phyloP scores from a whole-genome alignment of 2,329 filamentous ascomycete genomes.

The Periconia digitata region DNA sequence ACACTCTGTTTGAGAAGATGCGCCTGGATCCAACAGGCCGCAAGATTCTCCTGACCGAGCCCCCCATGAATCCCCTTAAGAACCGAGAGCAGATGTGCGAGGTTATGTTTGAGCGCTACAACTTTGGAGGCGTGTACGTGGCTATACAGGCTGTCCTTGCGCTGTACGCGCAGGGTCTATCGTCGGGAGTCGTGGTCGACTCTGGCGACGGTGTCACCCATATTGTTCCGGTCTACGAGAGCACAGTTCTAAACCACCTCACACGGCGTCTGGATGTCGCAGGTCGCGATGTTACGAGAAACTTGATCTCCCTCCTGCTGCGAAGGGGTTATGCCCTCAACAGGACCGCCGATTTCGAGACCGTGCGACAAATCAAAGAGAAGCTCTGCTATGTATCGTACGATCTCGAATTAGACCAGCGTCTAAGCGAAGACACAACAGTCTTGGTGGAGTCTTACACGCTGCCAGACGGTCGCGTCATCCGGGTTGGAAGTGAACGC shows the following conservation, averaged over 20 bases:
- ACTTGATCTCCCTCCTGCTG: conserved; percentile 91
- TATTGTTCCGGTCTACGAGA: conserved; percentile 98
- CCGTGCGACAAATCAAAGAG: conserved; percentile 97
- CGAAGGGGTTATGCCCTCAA: conserved; percentile 95
- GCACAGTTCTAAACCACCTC: conserved; percentile 94
- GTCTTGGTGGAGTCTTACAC: conserved; percentile 98
- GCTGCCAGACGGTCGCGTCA: conserved; percentile 91
- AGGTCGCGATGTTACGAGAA: conserved; percentile 95
- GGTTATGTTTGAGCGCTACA: conserved; percentile 98
- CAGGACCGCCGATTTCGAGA: conserved; percentile 98
- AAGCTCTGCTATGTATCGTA: conserved; percentile 99
- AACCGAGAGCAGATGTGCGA: conserved; percentile 98
- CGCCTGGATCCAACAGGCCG: conserved; percentile 84
- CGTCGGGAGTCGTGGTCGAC: conserved; percentile 92
- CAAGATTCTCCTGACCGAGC: conserved; percentile 97
- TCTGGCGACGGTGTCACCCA: conserved; percentile 98
- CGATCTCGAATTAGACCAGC: conserved; percentile 94
- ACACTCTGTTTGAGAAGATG: conserved; percentile 98
- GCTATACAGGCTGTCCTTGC: conserved; percentile 96
- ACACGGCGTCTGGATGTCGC: conserved; percentile 93
- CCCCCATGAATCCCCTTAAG: conserved; percentile 94
- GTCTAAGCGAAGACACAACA: conserved; percentile 94
- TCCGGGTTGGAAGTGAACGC: conserved; percentile 92
- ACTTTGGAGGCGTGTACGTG: conserved; percentile 95
- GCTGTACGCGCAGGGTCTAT: conserved; percentile 88